phyloP scores from a whole-genome alignment of 2,329 filamentous ascomycete genomes.

The Kalaharituber pfeilii region DNA sequence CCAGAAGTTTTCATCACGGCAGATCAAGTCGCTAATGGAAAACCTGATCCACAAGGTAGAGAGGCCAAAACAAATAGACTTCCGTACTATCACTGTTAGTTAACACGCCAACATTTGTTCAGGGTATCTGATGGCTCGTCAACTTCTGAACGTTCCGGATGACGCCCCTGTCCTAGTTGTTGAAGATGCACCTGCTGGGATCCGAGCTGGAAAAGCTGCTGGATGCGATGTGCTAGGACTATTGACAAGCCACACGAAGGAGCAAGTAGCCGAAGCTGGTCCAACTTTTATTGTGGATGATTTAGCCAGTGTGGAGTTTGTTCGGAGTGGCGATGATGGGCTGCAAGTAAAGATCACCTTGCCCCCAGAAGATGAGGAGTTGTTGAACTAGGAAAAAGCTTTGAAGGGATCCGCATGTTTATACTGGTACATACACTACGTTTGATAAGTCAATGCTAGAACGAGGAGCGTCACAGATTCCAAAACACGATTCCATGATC shows the following conservation, averaged over 20 bases:
- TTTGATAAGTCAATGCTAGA: no score
- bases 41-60: conserved; percentile 46
- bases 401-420: no score
- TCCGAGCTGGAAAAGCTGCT: conserved; percentile 65
- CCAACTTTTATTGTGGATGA: conserved; percentile 79
- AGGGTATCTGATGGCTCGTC: conserved; percentile 53
- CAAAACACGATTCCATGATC: no score
- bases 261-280: conserved; percentile 54
- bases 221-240: conserved; percentile 74
- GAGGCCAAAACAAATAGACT: background rate
- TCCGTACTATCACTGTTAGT: background rate
- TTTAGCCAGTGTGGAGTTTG: conserved; percentile 52
- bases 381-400: background rate
- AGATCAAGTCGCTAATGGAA: conserved; percentile 57
- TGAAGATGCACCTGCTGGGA: conserved; percentile 78
- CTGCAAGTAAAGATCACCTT: background rate
- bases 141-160: conserved; percentile 36
- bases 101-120: conserved; percentile 18
- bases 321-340: conserved; percentile 37
- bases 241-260: conserved; percentile 61
- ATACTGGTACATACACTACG: no score
- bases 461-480: no score
- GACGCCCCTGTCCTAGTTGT: conserved; percentile 47
- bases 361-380: background rate
- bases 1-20: conserved; percentile 54